Percentiles rank a stretch among this genome's conserved stretches.
These are phyloP conservation scores for Aspergillus mulundensis DNA, from an alignment of 495 filamentous ascomycete species.

Conservation along the genomic window DNA sequence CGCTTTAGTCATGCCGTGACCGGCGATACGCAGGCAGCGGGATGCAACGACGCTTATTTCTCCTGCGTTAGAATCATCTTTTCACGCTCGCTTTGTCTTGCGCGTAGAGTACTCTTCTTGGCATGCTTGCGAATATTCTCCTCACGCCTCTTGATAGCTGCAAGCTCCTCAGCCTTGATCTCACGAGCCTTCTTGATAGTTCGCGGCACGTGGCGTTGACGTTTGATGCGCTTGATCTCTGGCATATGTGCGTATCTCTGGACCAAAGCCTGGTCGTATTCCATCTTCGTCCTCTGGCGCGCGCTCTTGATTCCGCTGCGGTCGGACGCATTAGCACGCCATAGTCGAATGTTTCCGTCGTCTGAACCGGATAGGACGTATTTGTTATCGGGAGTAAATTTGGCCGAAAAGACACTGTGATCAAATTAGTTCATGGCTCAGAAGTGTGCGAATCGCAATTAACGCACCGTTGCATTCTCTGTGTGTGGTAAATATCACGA, in stretches of 20 bases:
- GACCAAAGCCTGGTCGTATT: constrained; percentile 83
- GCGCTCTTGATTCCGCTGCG: constrained; percentile 82
- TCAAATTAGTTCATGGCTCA: background rate
- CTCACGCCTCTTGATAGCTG: constrained; percentile 78
- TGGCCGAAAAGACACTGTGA: constrained; percentile 71
- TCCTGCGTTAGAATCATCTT: constrained; percentile 83
- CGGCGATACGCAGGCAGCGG: background rate
- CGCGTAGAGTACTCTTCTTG: constrained; percentile 64
- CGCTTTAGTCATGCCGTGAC: background rate
- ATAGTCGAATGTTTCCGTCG: constrained; percentile 90
- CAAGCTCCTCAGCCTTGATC: constrained; percentile 90
- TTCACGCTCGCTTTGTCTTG: constrained; percentile 79
- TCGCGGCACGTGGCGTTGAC: constrained; percentile 90
- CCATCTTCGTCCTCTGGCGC: constrained; percentile 76
- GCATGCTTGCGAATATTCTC: constrained; percentile 94
- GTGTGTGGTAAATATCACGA: constrained; percentile 93
- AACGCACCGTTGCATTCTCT: constrained; percentile 82
- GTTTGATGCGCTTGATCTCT: constrained; percentile 82
- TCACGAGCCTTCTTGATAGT: constrained; percentile 95
- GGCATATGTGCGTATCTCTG: constrained; percentile 93
- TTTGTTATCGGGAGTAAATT: constrained; percentile 82
- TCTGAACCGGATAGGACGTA: constrained; percentile 85
- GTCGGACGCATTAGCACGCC: constrained; percentile 83
- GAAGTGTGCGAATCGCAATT: background rate
- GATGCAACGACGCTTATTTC: constrained; percentile 43